phyloP scores from a whole-genome alignment of 164 flowering plant species.

The Aristolochia californica region DNA sequence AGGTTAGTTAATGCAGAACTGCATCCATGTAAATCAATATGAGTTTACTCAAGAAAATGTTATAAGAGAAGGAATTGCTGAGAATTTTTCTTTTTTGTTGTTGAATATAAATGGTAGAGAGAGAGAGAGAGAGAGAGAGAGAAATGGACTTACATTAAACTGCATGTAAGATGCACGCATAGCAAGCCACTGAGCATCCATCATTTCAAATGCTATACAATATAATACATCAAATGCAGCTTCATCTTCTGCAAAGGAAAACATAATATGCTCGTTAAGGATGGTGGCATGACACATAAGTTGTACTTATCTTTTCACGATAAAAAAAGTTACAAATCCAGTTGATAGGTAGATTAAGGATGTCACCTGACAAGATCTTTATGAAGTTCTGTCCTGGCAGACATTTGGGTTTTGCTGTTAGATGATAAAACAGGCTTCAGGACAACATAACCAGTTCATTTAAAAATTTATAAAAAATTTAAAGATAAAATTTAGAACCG shows the following conservation, averaged over 20 bases:
- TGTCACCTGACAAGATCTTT: slow-evolving; percentile 62
- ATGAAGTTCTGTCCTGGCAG: slow-evolving; percentile 69
- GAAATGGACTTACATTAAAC: slow-evolving; percentile 60
- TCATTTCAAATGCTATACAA: slow-evolving; percentile 80
- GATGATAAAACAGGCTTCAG: slow-evolving; percentile 2
- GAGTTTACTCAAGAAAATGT: no score
- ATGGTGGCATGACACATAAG: background rate
- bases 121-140: no score
- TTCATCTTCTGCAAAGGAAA: slow-evolving; percentile 76
- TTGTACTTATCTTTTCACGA: no score
- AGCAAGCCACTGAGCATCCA: slow-evolving; percentile 99
- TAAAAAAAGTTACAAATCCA: no score
- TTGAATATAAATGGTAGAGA: slow-evolving; percentile 11
- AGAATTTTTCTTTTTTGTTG: no score
- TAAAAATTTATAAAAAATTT: no score
- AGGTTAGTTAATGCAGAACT: no score
- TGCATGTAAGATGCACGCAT: slow-evolving; percentile 97
- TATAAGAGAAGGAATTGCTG: no score
- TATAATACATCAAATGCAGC: slow-evolving; percentile 73
- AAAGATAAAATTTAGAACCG: no score
- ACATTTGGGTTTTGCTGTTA: slow-evolving; percentile 75
- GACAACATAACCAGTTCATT: background rate
- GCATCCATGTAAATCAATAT: no score
- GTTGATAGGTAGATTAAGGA: no score
- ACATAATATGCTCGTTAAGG: background rate